Base-by-base conservation (phyloP, 257 asterid genomes). In the Lantana camara region DNA sequence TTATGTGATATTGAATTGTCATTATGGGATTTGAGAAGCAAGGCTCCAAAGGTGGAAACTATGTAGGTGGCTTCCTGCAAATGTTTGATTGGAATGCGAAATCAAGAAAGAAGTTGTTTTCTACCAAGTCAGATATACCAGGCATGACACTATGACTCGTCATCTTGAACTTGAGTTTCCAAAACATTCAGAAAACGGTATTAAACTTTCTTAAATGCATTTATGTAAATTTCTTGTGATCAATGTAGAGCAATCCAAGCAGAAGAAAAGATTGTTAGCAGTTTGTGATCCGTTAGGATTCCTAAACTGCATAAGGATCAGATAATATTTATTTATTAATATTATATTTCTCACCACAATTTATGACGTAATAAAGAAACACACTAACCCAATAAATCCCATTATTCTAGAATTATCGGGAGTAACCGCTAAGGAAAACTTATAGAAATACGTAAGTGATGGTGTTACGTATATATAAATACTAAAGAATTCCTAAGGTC, bases 1-100 rank as follows among this genome's bases (percentile, higher is more conserved):
- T n/a, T n/a, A n/a, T n/a, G n/a, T n/a, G n/a, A n/a, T n/a, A n/a
- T n/a, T n/a, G n/a, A n/a, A n/a, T n/a, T n/a, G n/a, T n/a, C n/a
- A n/a, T n/a, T 42, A 81, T 82, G 87, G 85, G 85, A 19, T 76
- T 71, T 12, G 95, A 86, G 63, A 82, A 61, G 72, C 79, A 82
- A 29, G 64, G 74, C 61, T 75, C 86, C 15, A 84, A 73, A 64
- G 60, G 56, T 45, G 90, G 84, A 63, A 78, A 84, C 46, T 78
- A 82, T 70, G 86, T 81, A 50, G 89, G 91, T 57, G 88, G 89
- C 16, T 73, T 86, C 75, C 82, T 84, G 24, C 92, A 87, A 74
- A 70, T 82, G 29, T 82, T 84, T 60, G 92, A 84, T 72, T 87
- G 95, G 95, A 82, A 82, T 57, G 79, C 88, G 17, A 84, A 82